phyloP scores from a whole-genome alignment of 441 rosid genomes.

The Eruca vesicaria region DNA sequence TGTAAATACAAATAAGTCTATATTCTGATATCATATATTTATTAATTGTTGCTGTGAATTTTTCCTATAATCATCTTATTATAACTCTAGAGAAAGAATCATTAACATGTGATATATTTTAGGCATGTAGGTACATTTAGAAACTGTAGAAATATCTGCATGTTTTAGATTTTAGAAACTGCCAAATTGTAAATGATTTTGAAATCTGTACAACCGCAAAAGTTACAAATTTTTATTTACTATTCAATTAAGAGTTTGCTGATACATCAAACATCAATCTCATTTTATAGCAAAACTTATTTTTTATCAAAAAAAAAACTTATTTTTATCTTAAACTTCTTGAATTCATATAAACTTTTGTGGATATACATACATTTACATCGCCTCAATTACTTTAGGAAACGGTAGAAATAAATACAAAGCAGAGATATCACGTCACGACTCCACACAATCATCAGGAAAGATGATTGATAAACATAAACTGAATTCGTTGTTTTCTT shows the following conservation, averaged over 20 bases:
- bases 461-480: conserved; percentile 1
- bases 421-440: conserved; percentile 20
- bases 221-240: too few species aligned
- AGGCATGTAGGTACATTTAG: not conserved
- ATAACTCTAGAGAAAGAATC: not conserved
- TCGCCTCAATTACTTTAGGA: conserved; percentile 3
- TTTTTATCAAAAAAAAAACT: too few species aligned
- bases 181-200: not conserved
- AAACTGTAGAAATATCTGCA: not conserved
- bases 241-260: not conserved
- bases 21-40: not conserved
- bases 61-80: not conserved
- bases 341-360: not conserved
- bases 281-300: not conserved
- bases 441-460: conserved; percentile 21
- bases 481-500: not conserved
- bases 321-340: not conserved
- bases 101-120: not conserved
- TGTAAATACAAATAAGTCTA: not conserved
- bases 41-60: not conserved
- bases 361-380: not conserved
- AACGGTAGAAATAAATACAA: not conserved
- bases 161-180: not conserved
- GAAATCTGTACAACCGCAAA: not conserved
- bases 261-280: not conserved